phyloP scores from a whole-genome alignment of 2,329 filamentous ascomycete genomes.

The Coniochaeta ligniaria region DNA sequence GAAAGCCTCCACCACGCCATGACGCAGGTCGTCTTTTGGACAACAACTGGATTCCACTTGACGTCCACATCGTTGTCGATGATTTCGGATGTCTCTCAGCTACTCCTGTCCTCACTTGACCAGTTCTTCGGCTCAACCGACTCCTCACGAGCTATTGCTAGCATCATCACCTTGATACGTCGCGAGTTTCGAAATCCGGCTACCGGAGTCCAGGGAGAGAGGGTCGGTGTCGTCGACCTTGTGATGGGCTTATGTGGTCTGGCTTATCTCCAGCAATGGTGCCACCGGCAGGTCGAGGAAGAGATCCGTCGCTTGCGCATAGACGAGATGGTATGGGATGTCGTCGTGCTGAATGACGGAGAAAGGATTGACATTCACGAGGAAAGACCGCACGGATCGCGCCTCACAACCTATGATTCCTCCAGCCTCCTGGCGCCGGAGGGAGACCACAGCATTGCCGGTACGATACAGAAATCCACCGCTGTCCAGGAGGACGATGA shows the following conservation, averaged over 20 bases:
- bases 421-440: background rate
- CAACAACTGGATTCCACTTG: conserved; percentile 51
- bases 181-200: conserved; percentile 58
- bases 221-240: conserved; percentile 54
- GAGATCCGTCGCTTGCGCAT: conserved; percentile 37
- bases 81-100: conserved; percentile 48
- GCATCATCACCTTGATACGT: conserved; percentile 56
- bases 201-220: conserved; percentile 51
- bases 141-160: conserved; percentile 59
- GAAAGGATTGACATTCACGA: conserved; percentile 48
- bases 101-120: conserved; percentile 52
- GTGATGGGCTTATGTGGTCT: conserved; percentile 53
- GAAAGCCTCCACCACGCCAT: conserved; percentile 50
- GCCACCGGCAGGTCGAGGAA: conserved; percentile 41
- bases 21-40: conserved; percentile 53
- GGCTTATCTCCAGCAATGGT: conserved; percentile 54
- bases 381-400: conserved; percentile 20
- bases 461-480: conserved; percentile 27
- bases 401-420: background rate
- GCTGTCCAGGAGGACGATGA: conserved; percentile 16
- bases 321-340: conserved; percentile 59
- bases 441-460: conserved; percentile 19
- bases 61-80: conserved; percentile 47
- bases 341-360: conserved; percentile 54
- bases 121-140: conserved; percentile 63